Percentiles rank a stretch among this genome's conserved stretches.
Conservation (phyloP, 192 early-diverging fungal genomes). For the Dissophora ornata region DNA sequence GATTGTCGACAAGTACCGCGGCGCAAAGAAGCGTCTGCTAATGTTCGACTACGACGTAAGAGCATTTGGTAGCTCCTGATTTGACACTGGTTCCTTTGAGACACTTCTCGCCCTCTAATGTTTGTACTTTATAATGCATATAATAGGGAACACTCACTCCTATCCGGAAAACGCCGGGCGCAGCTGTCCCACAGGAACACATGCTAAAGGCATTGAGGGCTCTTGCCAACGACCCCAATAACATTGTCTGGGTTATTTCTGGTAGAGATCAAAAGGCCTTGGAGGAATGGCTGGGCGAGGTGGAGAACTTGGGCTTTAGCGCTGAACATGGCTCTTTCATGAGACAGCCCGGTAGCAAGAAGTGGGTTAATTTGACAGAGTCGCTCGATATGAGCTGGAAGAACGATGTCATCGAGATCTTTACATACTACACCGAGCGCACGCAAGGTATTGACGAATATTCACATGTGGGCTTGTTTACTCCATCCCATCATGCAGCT, state of each 20-base stretch:
- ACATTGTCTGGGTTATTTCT: slow-evolving; percentile 91
- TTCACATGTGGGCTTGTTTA: not conserved
- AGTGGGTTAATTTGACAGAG: slow-evolving; percentile 80
- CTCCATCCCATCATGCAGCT: too few relatives aligned
- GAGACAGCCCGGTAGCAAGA: slow-evolving; percentile 77
- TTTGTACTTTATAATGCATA: not conserved
- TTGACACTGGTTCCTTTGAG: not conserved
- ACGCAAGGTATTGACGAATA: slow-evolving; percentile 85
- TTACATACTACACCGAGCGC: slow-evolving; percentile 94
- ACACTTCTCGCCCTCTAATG: not conserved
- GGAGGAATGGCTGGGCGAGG: slow-evolving; percentile 84
- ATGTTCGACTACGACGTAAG: slow-evolving; percentile 95
- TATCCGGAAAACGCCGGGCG: slow-evolving; percentile 84
- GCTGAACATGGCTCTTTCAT: slow-evolving; percentile 98
- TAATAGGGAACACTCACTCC: slow-evolving; percentile 91
- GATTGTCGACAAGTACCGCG: slow-evolving; percentile 61
- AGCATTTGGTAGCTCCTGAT: not conserved
- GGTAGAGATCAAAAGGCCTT: slow-evolving; percentile 89
- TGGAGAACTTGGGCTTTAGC: slow-evolving; percentile 82
- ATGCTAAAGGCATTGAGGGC: slow-evolving; percentile 81
- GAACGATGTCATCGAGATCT: slow-evolving; percentile 91
- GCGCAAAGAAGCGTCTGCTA: slow-evolving; percentile 80
- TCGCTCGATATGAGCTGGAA: slow-evolving; percentile 93
- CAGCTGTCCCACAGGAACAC: slow-evolving; percentile 81
- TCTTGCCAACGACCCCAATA: slow-evolving; percentile 81